These are phyloP conservation scores for Microsporum audouinii DNA, from an alignment of 2,329 filamentous ascomycete species.

Conservation along the genomic window DNA sequence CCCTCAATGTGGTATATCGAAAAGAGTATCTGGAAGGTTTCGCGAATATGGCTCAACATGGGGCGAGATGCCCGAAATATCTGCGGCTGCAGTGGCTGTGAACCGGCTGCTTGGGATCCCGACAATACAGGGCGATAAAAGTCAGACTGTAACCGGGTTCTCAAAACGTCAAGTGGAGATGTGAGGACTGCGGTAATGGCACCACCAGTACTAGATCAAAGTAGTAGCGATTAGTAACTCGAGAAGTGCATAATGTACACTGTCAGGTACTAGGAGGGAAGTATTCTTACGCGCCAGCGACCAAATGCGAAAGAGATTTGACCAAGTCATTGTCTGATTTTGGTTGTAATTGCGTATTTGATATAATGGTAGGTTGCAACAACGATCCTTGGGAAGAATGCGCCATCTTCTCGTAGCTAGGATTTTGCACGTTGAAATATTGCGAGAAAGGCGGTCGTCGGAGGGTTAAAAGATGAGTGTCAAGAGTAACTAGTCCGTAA, in stretches of 20 bases:
- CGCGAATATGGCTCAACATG: slow-evolving; percentile 52
- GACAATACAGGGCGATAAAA: slow-evolving; percentile 76
- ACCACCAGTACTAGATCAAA: slow-evolving; percentile 44
- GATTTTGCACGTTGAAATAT: background rate
- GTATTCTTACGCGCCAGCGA: slow-evolving; percentile 4
- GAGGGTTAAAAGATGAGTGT: background rate
- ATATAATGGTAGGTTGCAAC: background rate
- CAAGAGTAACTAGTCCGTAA: background rate
- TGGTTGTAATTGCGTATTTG: background rate
- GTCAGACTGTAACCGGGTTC: slow-evolving; percentile 83
- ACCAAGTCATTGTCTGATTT: background rate
- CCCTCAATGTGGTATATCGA: slow-evolving; percentile 73
- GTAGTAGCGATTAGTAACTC: background rate
- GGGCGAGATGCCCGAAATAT: background rate
- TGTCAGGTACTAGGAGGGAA: background rate
- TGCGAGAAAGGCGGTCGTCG: background rate
- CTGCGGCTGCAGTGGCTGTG: background rate
- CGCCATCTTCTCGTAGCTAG: background rate
- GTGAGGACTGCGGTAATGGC: slow-evolving; percentile 87
- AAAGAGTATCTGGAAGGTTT: slow-evolving; percentile 75
- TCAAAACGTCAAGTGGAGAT: slow-evolving; percentile 82
- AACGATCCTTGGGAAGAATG: background rate
- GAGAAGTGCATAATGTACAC: background rate
- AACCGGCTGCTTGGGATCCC: background rate
- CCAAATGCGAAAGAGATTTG: slow-evolving; percentile 3